Base-by-base conservation (phyloP, 768 basidiomycete genomes). In the Pholiota molesta region DNA sequence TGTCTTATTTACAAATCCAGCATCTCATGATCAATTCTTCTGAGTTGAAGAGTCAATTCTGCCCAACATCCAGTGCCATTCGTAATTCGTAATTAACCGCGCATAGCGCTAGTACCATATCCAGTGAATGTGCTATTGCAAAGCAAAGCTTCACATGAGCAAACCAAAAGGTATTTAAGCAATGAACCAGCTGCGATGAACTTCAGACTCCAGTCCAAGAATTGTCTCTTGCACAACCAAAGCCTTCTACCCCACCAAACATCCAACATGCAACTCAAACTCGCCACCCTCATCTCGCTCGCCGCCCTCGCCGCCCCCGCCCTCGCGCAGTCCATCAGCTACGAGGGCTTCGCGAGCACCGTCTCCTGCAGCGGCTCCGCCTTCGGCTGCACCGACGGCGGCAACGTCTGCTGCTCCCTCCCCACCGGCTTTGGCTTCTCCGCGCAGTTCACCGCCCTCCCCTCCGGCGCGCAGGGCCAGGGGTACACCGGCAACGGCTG, bases 341-440 rank as follows among this genome's bases (percentile, higher is more conserved):
- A 58, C 19, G 47, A 57, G 16, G 61, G 61, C 17, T 68, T 58
- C 53, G 28, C 66, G 17, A 51, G n/a, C 31, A 65, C 64, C 16
- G 60, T 63, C 3, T 51, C 61, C 5, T 68, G 64, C 60, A 45
- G 49, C n/a, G 62, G 66, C 19, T 26, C 61, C 53, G 44, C 53
- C 52, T 68, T 68, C 57, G 51, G 54, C 23, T 68, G 66, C 54
- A 49, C n/a, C n/a, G 57, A 65, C 56, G 45, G 56, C 21, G 59
- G 65, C 21, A 39, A 23, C 19, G 60, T 63, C 55, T 68, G 66
- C 60, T 63, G 66, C 53, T 55, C 60, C 17, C 53, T 68, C 26
- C 66, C 66, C 26, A 62, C 62, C 16, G 66, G 66, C 13, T 68
- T 61, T 57, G 66, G 62, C 9, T 65, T 61, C 56, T 65, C 64